Base-by-base conservation (phyloP, 495 filamentous ascomycete species). In the Chaetomium cochliodes region DNA sequence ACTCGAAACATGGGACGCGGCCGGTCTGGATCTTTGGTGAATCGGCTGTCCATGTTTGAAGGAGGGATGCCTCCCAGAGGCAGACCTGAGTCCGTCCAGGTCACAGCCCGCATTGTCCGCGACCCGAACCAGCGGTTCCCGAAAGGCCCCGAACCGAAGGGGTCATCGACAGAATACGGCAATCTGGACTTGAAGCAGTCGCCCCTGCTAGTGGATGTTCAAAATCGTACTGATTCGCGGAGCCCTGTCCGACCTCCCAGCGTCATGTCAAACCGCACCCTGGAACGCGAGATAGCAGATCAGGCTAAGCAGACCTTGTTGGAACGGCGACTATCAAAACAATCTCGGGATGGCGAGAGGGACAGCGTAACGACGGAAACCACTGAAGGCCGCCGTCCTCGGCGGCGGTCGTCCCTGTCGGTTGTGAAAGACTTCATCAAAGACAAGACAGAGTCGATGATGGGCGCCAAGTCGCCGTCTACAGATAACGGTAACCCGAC, bases 101-200 rank as follows among this genome's bases (percentile, higher is more conserved):
- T 94, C 11, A 92, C 89, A 0, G 88, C 92, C 30, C 85, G 87
- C 23, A 92, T 93, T 47, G 76, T 93, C 33, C 84, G 90, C 30
- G 87, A 90, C 56, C 74, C 81, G 42, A 73, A 55, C 58, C 78
- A 74, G 28, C 75, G 58, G 70, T 84, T 78, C 70, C 78, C 65
- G 67, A 79, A 53, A 76, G 84, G 65, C 25, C 71, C 82, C 16
- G 79, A 83, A 47, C 58, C 64, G 15, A 73, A 73, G 18, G 64
- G 62, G n/a, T 76, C 75, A 26, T 58, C 70, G 15, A 64, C 70
- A n/a, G 81, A 81, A 16, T 77, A 70, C 23, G 76, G 72, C 41
- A 77, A 80, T 6, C 74, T 88, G 44, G 85, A 89, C 47, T 80
- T 92, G 47, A 86, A 91, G 69, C 84, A 88, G 67, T 92, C 89